Evolutionary conservation across 768 basidiomycete genomes (phyloP), one percentile per base, ranked within the genome.

Genomic region (Cystofilobasidium bisporidii): DNA sequence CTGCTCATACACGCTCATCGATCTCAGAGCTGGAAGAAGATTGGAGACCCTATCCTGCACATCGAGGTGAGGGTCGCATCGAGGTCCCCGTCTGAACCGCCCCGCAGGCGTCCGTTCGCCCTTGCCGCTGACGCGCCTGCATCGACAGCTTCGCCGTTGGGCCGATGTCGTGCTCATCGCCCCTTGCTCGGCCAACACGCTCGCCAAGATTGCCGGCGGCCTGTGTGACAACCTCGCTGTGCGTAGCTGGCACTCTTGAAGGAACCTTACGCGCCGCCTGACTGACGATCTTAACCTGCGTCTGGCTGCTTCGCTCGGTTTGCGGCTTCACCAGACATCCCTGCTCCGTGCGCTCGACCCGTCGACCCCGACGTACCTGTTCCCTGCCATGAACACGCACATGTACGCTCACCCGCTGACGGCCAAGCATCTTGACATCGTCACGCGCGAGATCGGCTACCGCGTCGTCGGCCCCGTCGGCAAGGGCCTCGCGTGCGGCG

Each of bases 371-470:
- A 91, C 90, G 10, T 91, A 87, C 73, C 77, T 97, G 43, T 98
- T 93, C 74, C 94, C 94, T 1, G 96, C 94, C 0, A 99, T 98
- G 94, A 99, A 99, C 76, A 98, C 96, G 3, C 80, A 90, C 71
- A 99, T 99, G 94, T 98, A 89, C 74, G 85, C 88, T 68, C 93
- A 98, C 75, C 91, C 91, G 24, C 81, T 98, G 53, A 97, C 93
- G 0, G 82, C 84, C 1, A 83, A 87, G 70, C 96, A 99, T 74
- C 77, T 98, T 50, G 82, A 84, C 28, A 74, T 87, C 45, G 82
- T 94, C 8, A 81, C 80, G 32, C 87, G 92, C 0, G 82, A 88
- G 47, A 81, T 97, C 14, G 81, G 83, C 17, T 99, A 98, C 74
- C 78, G 83, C 28, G 82, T 98, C 20, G 81, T 87, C 9, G 93